Conservation (phyloP, 306 rosid species). For the Prunus mume region DNA sequence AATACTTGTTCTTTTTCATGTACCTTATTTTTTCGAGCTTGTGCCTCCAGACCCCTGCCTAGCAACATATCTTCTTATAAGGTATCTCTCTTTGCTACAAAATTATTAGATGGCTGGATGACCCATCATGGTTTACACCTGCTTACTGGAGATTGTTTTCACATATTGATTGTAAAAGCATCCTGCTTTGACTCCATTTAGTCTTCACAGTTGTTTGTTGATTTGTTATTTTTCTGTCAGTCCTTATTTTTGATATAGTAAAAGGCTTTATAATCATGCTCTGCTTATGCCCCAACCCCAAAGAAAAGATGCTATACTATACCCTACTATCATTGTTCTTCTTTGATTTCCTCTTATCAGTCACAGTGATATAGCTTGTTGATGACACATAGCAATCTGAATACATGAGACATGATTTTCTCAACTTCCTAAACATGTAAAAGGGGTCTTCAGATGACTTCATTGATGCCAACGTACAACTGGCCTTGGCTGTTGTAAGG, state of each 20-base stretch:
- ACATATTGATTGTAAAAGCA: neutral
- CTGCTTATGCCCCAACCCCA: neutral
- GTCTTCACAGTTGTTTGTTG: neutral
- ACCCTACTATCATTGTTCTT: conserved; percentile 18
- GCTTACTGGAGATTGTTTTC: neutral
- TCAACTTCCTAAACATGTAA: conserved; percentile 83
- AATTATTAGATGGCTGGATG: neutral
- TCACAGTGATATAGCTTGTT: conserved; percentile 31
- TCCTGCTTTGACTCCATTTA: neutral
- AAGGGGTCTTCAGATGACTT: conserved; percentile 99
- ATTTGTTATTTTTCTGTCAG: neutral
- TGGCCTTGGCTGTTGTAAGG: conserved; percentile 80
- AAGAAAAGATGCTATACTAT: neutral
- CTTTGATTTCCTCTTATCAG: conserved; percentile 28
- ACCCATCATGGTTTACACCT: neutral
- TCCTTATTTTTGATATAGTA: neutral
- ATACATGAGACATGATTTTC: conserved; percentile 57
- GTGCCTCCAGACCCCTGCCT: conserved; percentile 76
- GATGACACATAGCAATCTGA: conserved; percentile 38
- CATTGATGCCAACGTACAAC: conserved; percentile 94
- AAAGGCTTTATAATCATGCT: neutral
- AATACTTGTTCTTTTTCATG: conserved; percentile 17
- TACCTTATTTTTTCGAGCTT: conserved; percentile 9
- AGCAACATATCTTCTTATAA: conserved; percentile 81
- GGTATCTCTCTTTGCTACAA: conserved; percentile 54